A percentile compares a stretch with the other conserved stretches of the same genome.
These are phyloP conservation scores for Protostelium mycophagum DNA, from an alignment of 78 protist genomes.

Conservation along the genomic window DNA sequence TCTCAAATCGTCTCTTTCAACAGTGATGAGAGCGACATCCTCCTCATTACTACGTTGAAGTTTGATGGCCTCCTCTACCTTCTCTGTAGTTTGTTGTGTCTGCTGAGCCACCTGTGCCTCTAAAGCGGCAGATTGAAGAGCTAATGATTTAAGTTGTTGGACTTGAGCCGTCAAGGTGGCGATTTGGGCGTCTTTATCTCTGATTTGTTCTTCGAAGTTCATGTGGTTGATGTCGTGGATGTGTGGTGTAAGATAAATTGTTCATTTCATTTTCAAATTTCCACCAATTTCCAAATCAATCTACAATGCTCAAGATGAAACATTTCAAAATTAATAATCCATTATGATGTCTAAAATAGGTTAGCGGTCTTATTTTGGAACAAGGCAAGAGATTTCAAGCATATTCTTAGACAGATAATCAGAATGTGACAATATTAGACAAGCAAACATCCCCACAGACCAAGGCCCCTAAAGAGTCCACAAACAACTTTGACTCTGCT, in stretches of 20 bases:
- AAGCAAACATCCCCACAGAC: too few relatives aligned
- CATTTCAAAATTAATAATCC: too few relatives aligned
- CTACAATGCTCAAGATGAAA: too few relatives aligned
- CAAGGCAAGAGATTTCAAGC: too few relatives aligned
- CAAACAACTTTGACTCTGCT: too few relatives aligned
- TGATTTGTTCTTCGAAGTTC: background rate
- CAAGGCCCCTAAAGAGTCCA: too few relatives aligned
- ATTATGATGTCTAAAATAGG: too few relatives aligned
- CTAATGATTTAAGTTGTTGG: background rate
- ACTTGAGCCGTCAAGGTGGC: background rate
- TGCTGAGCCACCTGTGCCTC: background rate
- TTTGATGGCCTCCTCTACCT: background rate
- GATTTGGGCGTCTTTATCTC: background rate
- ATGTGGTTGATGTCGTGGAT: background rate
- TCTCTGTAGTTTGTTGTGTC: background rate
- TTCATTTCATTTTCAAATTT: background rate
- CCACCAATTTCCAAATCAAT: too few relatives aligned
- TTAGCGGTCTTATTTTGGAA: too few relatives aligned
- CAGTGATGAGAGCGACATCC: background rate
- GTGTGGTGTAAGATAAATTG: too few relatives aligned
- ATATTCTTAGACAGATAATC: too few relatives aligned
- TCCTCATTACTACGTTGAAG: background rate
- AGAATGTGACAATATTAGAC: too few relatives aligned
- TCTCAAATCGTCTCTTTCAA: background rate
- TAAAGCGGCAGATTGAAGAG: background rate